Conservation (phyloP, 345 rosid species). For the Aquilaria sinensis region DNA sequence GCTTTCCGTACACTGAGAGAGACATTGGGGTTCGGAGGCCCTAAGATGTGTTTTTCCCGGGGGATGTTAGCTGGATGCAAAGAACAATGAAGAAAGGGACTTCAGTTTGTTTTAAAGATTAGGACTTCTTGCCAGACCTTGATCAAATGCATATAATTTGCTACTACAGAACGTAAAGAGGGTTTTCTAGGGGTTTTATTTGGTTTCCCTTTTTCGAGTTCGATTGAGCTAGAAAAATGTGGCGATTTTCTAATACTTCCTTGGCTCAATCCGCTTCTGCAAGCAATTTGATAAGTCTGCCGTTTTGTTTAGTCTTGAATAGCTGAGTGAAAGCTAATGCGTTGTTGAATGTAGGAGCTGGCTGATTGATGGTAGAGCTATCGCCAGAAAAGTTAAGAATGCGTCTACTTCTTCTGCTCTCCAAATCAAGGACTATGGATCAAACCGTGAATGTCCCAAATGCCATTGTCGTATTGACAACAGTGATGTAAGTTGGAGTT, state of each 20-base stretch:
- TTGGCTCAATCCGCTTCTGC: background rate
- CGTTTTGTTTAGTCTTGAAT: no score
- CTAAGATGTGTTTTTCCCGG: no score
- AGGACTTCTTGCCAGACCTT: no score
- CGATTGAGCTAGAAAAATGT: background rate
- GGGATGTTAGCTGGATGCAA: no score
- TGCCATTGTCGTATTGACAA: conserved; percentile 63
- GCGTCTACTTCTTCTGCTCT: conserved; percentile 39
- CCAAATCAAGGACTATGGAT: conserved; percentile 58
- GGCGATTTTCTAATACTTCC: no score
- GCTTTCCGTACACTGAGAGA: background rate
- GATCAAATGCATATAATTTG: no score
- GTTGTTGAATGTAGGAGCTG: conserved; percentile 51
- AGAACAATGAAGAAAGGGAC: no score
- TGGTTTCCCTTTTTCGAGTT: background rate
- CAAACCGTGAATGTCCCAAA: conserved; percentile 69
- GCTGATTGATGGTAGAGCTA: conserved; percentile 63
- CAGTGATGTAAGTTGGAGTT: conserved; percentile 56
- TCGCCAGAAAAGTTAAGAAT: conserved; percentile 71
- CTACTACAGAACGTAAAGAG: background rate
- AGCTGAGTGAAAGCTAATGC: no score
- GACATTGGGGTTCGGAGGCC: no score
- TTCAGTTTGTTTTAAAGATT: no score
- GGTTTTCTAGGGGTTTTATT: background rate
- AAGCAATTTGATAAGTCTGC: background rate